Evolutionary conservation across 306 rosid species (phyloP).

Genomic region (Medicago lupulina): DNA sequence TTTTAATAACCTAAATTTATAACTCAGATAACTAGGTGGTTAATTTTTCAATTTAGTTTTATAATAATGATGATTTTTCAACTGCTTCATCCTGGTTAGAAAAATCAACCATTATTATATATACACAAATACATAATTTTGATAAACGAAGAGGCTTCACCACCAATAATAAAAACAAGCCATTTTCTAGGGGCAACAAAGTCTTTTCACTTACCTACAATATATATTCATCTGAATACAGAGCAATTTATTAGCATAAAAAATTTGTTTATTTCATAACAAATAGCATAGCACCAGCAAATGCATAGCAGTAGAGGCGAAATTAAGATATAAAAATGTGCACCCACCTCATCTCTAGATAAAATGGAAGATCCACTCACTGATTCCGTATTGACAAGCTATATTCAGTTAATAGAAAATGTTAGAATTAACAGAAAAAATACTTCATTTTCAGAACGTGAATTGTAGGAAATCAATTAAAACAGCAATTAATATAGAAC

Average conservation of each 20-base stretch:
- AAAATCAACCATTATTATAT: neutral
- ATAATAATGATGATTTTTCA: neutral
- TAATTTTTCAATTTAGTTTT: slow-evolving; percentile 1
- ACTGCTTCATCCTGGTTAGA: neutral
- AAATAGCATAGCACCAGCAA: slow-evolving; percentile 24
- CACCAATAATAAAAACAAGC: neutral
- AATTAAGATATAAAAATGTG: slow-evolving; percentile 8
- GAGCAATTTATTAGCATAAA: neutral
- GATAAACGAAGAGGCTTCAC: neutral
- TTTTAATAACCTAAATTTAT: neutral
- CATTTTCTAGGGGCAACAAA: neutral
- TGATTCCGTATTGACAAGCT: slow-evolving; percentile 56
- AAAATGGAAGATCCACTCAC: slow-evolving; percentile 48
- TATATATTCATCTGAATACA: slow-evolving; percentile 10
- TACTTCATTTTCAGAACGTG: neutral
- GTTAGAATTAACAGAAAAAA: slow-evolving; percentile 22
- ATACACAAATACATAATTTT: neutral
- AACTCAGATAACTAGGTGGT: neutral
- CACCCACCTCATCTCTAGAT: slow-evolving; percentile 59
- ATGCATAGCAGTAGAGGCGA: slow-evolving; percentile 13
- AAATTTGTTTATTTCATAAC: neutral
- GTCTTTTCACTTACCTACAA: neutral
- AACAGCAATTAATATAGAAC: slow-evolving; percentile 5
- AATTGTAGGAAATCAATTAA: slow-evolving; percentile 10
- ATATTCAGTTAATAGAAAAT: slow-evolving; percentile 39